A percentile compares a stretch with the other conserved stretches of the same genome.
Conservation (phyloP, 805 yeast genomes). For the Metschnikowia matae region DNA sequence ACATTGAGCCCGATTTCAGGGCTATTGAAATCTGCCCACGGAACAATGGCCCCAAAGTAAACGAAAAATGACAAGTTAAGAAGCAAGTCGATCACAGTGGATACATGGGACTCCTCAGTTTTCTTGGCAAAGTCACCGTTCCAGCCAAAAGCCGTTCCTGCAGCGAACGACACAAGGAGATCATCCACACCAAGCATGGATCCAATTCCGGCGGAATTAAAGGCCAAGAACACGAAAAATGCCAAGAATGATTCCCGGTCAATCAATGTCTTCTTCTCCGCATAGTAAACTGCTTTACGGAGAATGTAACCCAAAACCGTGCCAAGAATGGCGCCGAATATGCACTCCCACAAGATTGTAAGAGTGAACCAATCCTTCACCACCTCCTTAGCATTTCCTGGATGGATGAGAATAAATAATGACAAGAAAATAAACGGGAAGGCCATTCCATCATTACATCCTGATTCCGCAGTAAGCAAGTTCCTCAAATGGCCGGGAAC, state of each 20-base stretch:
- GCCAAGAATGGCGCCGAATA: slow-evolving; percentile 76
- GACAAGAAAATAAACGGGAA: slow-evolving; percentile 81
- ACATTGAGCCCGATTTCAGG: slow-evolving; percentile 57
- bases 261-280: slow-evolving; percentile 63
- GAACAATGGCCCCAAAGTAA: slow-evolving; percentile 85
- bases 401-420: slow-evolving; percentile 60
- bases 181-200: slow-evolving; percentile 87
- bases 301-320: slow-evolving; percentile 65
- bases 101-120: slow-evolving; percentile 82
- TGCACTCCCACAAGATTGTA: slow-evolving; percentile 76
- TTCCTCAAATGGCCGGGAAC: slow-evolving; percentile 92
- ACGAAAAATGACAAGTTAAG: slow-evolving; percentile 83
- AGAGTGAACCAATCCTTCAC: slow-evolving; percentile 76
- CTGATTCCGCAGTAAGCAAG: slow-evolving; percentile 78
- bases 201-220: slow-evolving; percentile 86
- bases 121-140: slow-evolving; percentile 81
- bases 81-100: slow-evolving; percentile 83
- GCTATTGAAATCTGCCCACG: slow-evolving; percentile 78
- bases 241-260: slow-evolving; percentile 89
- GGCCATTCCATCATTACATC: slow-evolving; percentile 95
- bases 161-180: slow-evolving; percentile 81
- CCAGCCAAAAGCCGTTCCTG: slow-evolving; percentile 94
- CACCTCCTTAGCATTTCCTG: slow-evolving; percentile 61
- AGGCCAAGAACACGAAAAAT: slow-evolving; percentile 74
- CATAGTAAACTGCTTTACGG: slow-evolving; percentile 67